Base-by-base conservation (phyloP, 1,284 basidiomycete species). In the Xanthoconium separans region DNA sequence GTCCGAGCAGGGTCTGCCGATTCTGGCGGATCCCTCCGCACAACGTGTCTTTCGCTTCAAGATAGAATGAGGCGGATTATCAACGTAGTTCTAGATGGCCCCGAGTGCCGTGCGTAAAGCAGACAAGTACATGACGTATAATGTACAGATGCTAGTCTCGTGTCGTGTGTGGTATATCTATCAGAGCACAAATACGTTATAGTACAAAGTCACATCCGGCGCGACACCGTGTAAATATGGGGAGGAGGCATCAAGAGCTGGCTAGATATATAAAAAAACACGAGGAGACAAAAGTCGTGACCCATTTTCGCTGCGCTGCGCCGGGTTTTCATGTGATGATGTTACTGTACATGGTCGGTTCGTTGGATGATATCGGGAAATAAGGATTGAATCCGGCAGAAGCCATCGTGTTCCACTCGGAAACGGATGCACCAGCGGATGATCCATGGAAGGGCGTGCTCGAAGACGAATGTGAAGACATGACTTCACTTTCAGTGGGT, bases 401-500 rank as follows among this genome's bases (percentile, higher is more conserved):
- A 24, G 78, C 72, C 59, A 84, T 75, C 54, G 78, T 74, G 52
- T 77, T 79, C 85, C 85, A 87, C 68, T 86, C 82, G 55, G 82
- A 79, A 30, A 80, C 79, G 44, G 80, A 77, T 57, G 59, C 54
- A 70, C 61, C 65, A 57, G 65, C 64, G 61, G 69, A 69, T 60
- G 70, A 59, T 56, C 65, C 62, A 61, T 72, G 68, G 66, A 73
- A 74, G 56, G 73, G 72, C 54, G 79, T 80, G 63, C 65, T 83
- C 54, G 85, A 83, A 44, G 83, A 79, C 49, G 85, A 85, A 58
- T 85, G 75, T 6, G 85, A 85, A 27, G 84, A 82, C 75, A 88
- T 72, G 55, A 88, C 79, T 61, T 87, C 86, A 62, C 79, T 84
- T 60, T 86, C 86, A 2, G 82, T 79, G 3, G 84, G 79, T 58